Base-by-base conservation (phyloP, 352 stramenopile species). In the Phytopythium chamaehyphon region DNA sequence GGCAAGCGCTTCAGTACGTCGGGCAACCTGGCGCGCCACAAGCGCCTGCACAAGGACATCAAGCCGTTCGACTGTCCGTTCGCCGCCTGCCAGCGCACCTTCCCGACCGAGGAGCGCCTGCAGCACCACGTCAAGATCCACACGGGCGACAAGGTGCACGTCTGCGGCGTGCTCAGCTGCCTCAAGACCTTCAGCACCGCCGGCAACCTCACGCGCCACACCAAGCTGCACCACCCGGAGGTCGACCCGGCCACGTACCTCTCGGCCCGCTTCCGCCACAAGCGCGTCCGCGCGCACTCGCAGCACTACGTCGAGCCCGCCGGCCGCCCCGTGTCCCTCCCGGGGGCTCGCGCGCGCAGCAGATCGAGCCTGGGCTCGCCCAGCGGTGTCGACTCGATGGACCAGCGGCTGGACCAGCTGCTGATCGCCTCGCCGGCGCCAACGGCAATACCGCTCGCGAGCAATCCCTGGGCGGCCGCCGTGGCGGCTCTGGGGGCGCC, bases 161-260 rank as follows among this genome's bases (percentile, higher is more conserved):
- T 68, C 50, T 83, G 71, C 48, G 55, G 47, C 16, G 59, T 71
- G 15, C 5, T 51, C 8, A 62, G 65, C 31, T 83, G 71, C 55
- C 71, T 64, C 28, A 83, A 83, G 51, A 72, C 71, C 22, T 83
- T 83, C 44, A 83, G 66, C 46, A 83, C 71, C 21, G 68, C 71
- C n/a, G 71, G 71, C 6, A 83, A 83, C 51, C 63, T 83, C 47
- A 74, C 71, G 36, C 71, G 71, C 18, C 71, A 83, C 57, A 69
- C 64, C 54, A 78, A 79, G 55, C 75, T 74, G 37, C 65, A 73
- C 37, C 66, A 76, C 47, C 59, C 63, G 26, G 59, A 76, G 51
- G 52, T 76, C 33, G 49, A 64, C 24, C 66, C 44, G 36, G 52
- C 18, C 24, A 8, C 46, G 1, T 55, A 56, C 31, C 51, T 50